phyloP scores from a whole-genome alignment of 306 rosid genomes.

The Pyrus betulifolia region DNA sequence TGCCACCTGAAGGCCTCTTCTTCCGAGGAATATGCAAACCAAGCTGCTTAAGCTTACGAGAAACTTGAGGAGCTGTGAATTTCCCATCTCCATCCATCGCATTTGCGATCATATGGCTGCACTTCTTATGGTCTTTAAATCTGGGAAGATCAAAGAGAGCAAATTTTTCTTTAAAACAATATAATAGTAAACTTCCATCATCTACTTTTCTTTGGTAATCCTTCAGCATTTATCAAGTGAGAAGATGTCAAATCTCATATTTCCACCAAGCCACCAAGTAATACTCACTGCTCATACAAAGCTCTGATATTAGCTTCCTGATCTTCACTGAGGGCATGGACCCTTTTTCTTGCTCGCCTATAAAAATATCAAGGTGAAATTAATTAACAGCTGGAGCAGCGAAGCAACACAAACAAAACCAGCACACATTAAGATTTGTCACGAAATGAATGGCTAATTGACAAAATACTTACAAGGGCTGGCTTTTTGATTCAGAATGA shows the following conservation, averaged over 20 bases:
- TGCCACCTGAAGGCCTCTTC: constrained; percentile 37
- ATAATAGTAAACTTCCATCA: neutral
- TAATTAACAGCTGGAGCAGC: neutral
- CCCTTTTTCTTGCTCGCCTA: constrained; percentile 65
- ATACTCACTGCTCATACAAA: constrained; percentile 78
- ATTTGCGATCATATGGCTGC: constrained; percentile 82
- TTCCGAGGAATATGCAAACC: constrained; percentile 49
- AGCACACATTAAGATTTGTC: neutral
- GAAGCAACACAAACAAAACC: neutral
- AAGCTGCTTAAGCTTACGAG: constrained; percentile 81
- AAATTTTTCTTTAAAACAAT: neutral
- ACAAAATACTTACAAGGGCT: constrained; percentile 43
- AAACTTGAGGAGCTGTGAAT: constrained; percentile 65
- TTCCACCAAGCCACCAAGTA: constrained; percentile 11
- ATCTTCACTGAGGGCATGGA: constrained; percentile 58
- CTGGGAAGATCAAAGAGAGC: constrained; percentile 20
- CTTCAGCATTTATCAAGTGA: neutral
- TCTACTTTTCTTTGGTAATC: neutral
- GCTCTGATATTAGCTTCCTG: constrained; percentile 60
- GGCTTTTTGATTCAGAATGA: constrained; percentile 29
- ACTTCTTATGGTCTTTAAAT: constrained; percentile 76
- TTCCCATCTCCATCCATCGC: constrained; percentile 57
- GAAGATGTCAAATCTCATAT: constrained; percentile 17
- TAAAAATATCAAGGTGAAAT: constrained; percentile 10
- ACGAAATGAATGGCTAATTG: neutral